These are phyloP conservation scores for Plasmodium cynomolgi DNA, from an alignment of 169 alveolate species.

Conservation along the genomic window DNA sequence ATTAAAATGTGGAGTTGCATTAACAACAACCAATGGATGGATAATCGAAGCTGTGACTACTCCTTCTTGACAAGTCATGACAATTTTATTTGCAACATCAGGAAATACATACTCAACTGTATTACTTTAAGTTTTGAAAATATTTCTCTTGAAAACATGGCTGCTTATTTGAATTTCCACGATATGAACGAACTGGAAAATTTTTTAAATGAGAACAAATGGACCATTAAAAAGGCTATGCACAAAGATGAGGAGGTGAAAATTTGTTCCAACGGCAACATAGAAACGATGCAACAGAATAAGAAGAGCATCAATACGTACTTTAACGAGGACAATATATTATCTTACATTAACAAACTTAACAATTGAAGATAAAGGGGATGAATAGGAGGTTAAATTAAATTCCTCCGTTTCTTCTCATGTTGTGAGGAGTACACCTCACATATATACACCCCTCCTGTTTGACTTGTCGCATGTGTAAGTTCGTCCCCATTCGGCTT, in stretches of 20 bases:
- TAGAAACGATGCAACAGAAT: slow-evolving; percentile 26
- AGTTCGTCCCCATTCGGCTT: not conserved
- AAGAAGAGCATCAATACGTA: slow-evolving; percentile 39
- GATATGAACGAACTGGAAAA: slow-evolving; percentile 24
- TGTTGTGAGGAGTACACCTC: not conserved
- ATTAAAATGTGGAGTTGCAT: slow-evolving; percentile 61
- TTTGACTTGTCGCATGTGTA: not conserved
- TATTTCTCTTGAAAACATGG: slow-evolving; percentile 45
- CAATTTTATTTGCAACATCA: slow-evolving; percentile 23
- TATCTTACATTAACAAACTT: slow-evolving; percentile 25
- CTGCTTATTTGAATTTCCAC: slow-evolving; percentile 28
- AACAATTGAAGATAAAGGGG: not conserved
- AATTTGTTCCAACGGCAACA: slow-evolving; percentile 59
- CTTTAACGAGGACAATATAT: slow-evolving; percentile 54
- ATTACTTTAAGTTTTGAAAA: slow-evolving; percentile 62
- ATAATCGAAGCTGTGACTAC: slow-evolving; percentile 32
- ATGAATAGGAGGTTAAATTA: not conserved
- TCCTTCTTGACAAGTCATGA: slow-evolving; percentile 39
- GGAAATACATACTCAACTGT: slow-evolving; percentile 49
- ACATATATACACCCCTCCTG: not conserved
- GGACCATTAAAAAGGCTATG: slow-evolving; percentile 34
- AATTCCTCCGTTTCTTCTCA: not conserved
- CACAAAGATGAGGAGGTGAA: slow-evolving; percentile 34
- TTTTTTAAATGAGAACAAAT: slow-evolving; percentile 33
- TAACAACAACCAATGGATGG: slow-evolving; percentile 11